Evolutionary conservation across 1,139 yeast species (phyloP), one percentile per base, ranked within the genome.

Genomic region (Kodamaea arcana): DNA sequence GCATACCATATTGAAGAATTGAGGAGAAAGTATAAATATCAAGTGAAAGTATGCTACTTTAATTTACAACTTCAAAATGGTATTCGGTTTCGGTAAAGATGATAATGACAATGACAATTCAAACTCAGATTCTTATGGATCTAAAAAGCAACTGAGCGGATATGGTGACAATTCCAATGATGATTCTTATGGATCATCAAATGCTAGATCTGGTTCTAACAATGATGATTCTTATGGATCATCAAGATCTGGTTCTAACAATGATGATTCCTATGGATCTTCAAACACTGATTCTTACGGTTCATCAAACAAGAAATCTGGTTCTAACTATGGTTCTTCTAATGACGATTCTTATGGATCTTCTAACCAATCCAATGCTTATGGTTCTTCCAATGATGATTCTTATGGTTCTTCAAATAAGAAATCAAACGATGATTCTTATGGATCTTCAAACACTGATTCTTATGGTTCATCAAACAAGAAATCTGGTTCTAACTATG

Each of bases 51-150:
- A 7, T 6, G 9, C 9, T 18, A 18, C 22, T 18, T 18, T 7
- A 18, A 7, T 18, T 18, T 18, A 18, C 6, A 20, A 29, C 26
- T 12, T 27, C 30, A 48, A 31, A 30, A 48, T 47, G 52, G 52
- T 47, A 33, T 48, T 47, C 36, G 51, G 51, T 21, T 46, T 47
- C 29, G 51, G 52, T n/a, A 47, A 40, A 38, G 38, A 45, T 41
- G 31, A 43, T 30, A 36, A 43, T 29, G 34, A 40, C 37, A 33
- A 28, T 29, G 34, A 40, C 37, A 33, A 28, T 29, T 27, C 29
- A 31, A 28, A 24, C 18, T 33, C 24, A 23, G 42, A 31, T 33
- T 37, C 44, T 15, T 43, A 43, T 39, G 46, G 48, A 15, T 40
- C 42, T 13, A 24, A 24, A 23, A 24, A 24, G 27, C 13, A 24